Evolutionary conservation across 1,284 basidiomycete species (phyloP), one percentile per base, ranked within the genome.

Genomic region (Moesziomyces antarcticus): DNA sequence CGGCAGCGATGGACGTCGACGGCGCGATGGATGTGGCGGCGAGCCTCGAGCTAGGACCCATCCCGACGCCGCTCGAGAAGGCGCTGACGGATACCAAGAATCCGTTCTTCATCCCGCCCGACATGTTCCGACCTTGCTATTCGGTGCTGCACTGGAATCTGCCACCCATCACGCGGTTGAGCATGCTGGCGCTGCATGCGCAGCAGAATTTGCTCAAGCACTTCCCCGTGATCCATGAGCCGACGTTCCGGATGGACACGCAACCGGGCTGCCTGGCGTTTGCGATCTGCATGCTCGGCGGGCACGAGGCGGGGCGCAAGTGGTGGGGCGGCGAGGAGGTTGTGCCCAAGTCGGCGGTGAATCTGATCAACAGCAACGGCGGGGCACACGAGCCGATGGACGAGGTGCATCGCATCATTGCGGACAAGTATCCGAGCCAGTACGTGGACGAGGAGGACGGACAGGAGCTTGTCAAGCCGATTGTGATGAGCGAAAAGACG

Each of bases 241-340:
- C 78, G 10, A 80, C 78, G 21, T 80, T 80, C 56, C 74, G 78
- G 37, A 62, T 80, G 40, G 77, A 77, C 37, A 77, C 74, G 6
- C 77, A 69, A 8, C 78, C 78, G 3, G 72, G 72, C 24, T 79
- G 77, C 44, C 42, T 80, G 13, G 78, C 78, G 2, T 80, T 80
- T 42, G 61, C 77, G 18, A 67, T 70, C 49, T 78, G 77, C 50
- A 80, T 79, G 74, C 72, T 80, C 9, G 78, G 78, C 16, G 59
- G 65, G 20, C 74, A 77, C 61, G 74, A 79, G 43, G 70, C 62
- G 3, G 78, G 78, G 14, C 67, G 78, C 37, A 75, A 64, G 40
- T 80, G 78, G 78, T 80, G 77, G 77, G 77, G 66, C 3, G 78
- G 78, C 41, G 72, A 77, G 49, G 78, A 80, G 58, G 78, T 77